Evolutionary conservation across 345 rosid species (phyloP), one percentile per base, ranked within the genome.

Genomic region (Citrus sinensis): DNA sequence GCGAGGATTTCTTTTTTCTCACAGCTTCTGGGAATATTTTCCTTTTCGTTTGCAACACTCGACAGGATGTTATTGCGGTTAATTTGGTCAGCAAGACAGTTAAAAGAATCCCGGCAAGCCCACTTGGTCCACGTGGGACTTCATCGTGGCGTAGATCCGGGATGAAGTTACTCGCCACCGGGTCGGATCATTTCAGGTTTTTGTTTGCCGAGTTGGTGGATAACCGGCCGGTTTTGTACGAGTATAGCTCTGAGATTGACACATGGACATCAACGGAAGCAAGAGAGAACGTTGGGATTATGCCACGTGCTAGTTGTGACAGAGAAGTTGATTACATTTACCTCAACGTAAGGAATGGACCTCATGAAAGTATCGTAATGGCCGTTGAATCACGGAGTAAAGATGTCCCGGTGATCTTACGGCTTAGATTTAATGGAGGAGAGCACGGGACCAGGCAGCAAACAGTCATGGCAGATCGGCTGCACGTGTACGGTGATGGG

Each of bases 81-180:
- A 82, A 92, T 85, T 69, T 91, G 42, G 84, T 81, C 1, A 74
- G 76, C 32, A 86, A 81, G 77, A 79, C 76, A 1, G 93, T 88
- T 42, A 85, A 71, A 73, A 86, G 49, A 67, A 87, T 92, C 84
- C 92, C 89, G 5, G 84, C 91, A 5, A 88, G 92, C 72, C 98
- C 98, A 9, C 78, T 93, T 6, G 94, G 94, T 78, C 94, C 92
- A 80, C 98, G 92, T 78, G 92, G 93, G 54, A 90, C 94, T 17
- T 92, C 93, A 0, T 93, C 91, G 6, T 92, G 98, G 97, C 82
- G 95, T 25, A 79, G 94, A 67, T 90, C 93, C 75, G 92, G 97
- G 65, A 89, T 89, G 97, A 93, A 89, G 78, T 78, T 92, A 73
- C 79, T 88, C 6, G 64, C 83, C 4, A 19, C 2, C 69, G 80